Evolutionary conservation across 768 basidiomycete species (phyloP).

Genomic region (Hypholoma sublateritium): DNA sequence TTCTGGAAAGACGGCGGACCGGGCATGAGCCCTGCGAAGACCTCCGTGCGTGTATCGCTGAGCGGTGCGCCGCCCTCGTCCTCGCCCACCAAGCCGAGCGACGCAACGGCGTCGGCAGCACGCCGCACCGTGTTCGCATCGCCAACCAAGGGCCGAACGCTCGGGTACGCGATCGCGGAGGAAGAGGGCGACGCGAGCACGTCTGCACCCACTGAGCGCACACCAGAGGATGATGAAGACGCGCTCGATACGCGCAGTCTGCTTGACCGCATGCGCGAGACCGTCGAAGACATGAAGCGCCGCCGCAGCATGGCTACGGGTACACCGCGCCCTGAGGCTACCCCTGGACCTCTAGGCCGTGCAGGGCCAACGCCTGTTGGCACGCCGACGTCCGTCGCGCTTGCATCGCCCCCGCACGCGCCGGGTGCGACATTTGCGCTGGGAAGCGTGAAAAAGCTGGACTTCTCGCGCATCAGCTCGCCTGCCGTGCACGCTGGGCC

Average conservation of each 20-base stretch:
- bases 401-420: background rate
- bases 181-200: background rate
- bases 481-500: background rate
- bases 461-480: conserved; percentile 19
- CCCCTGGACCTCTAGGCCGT: background rate
- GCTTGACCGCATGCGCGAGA: conserved; percentile 50
- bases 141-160: conserved; percentile 19
- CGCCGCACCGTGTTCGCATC: conserved; percentile 9
- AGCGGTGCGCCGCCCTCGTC: conserved; percentile 5
- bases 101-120: background rate
- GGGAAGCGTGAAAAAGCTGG: conserved; percentile 20
- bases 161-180: conserved; percentile 16
- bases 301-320: conserved; percentile 34
- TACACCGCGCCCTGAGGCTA: conserved; percentile 6
- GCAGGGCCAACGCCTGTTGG: background rate
- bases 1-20: conserved; percentile 57
- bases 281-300: conserved; percentile 46
- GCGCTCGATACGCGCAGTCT: conserved; percentile 22
- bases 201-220: background rate
- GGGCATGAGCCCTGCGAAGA: conserved; percentile 41
- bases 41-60: conserved; percentile 10
- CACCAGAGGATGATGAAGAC: conserved; percentile 1
- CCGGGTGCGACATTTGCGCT: background rate
- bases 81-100: conserved; percentile 16
- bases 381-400: conserved; percentile 3